Base-by-base conservation (phyloP, 805 yeast genomes). In the Starmerella bacillaris region DNA sequence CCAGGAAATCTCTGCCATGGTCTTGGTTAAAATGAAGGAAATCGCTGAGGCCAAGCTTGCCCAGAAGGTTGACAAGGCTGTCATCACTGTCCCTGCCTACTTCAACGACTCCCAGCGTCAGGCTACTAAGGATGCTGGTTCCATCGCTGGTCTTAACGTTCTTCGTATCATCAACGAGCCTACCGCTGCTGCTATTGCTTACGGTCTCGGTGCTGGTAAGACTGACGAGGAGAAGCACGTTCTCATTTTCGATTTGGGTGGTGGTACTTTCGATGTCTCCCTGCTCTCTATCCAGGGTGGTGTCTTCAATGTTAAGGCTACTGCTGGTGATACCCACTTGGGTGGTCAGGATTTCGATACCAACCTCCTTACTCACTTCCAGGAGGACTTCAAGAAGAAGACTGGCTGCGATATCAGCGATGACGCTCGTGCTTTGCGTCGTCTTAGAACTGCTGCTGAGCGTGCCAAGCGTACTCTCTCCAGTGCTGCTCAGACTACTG, bases 291-390 rank as follows among this genome's bases (percentile, higher is more conserved):
- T 82, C 59, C 86, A 83, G 60, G 94, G 86, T 55, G 94, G 94
- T 74, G 83, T 82, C 56, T 82, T 82, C 69, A 83, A 83, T 58
- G 94, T 82, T 55, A 82, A 82, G 71, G 92, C 94, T 51, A 82
- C 94, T 50, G 93, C 94, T 55, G 96, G 96, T 80, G 94, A 84
- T 69, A 84, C 96, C 53, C 96, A 84, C 67, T 76, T 84, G 68
- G 96, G 96, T 74, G 96, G 96, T 73, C 94, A 84, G 72, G 96
- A 84, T 68, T 84, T 84, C 64, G 96, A 84, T 68, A 77, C 83
- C 70, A 79, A 84, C 76, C 70, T 86, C 60, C 78, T 84, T 51
- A 86, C 74, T 64, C 80, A 73, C 71, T 86, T 86, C 74, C 73
- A 75, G 67, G 70, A 73, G 54, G 95, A 84, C 59, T 86, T 86